Base-by-base conservation (phyloP, 140 eudicot genomes). In the Erigeron philadelphicus region DNA sequence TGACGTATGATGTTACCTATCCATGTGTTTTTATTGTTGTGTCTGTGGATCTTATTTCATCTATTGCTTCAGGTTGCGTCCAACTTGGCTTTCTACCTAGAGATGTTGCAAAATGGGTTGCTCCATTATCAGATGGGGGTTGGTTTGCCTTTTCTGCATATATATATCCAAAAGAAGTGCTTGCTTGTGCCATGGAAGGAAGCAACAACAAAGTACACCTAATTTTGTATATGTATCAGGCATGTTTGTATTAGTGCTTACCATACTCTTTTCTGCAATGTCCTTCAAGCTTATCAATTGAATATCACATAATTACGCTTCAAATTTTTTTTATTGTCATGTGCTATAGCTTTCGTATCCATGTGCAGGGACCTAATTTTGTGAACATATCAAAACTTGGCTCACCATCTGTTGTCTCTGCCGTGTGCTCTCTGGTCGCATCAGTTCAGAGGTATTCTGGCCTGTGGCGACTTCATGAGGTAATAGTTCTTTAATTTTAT, bases 391-490 rank as follows among this genome's bases (percentile, higher is more conserved):
- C 95, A 64, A 78, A 81, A 55, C 59, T 69, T 31, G 71, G 73
- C 53, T 66, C 78, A 61, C 63, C 81, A 69, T 74, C 66, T 31
- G 77, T 73, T 81, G 83, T 72, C 82, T 81, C 86, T 74, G 95
- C 95, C 9, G 52, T 87, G 70, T 85, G 96, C 79, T 78, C 84
- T 17, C 84, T 90, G 40, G 78, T 90, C 75, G 89, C 95, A 66
- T 88, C 97, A 65, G 62, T 86, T 72, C 96, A 85, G 79, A 85
- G 96, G 82, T 78, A 84, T 73, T 74, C 79, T 54, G 96, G 97
- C 53, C 81, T 90, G 69, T 90, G 97, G 97, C 88, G 96, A 62
- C 90, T 90, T 74, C 86, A 85, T 68, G 96, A 90, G 97, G 96
- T 90, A 85, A 44, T 58, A 19, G 47, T 43, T 8, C 12, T 15